phyloP scores from a whole-genome alignment of 108 stramenopile genomes.

The Cyclotella kingstonii region DNA sequence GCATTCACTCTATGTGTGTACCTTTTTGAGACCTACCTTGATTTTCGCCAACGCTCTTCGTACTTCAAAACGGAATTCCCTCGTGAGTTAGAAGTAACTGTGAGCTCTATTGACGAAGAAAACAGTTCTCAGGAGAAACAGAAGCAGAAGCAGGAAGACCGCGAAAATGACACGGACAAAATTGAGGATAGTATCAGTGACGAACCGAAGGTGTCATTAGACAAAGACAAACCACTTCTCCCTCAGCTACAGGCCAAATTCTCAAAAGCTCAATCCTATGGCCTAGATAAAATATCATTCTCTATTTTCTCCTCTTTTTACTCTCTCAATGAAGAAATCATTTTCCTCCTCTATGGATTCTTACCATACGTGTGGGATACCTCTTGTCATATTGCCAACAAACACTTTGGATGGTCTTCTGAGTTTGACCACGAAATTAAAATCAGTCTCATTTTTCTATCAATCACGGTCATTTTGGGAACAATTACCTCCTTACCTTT shows the following conservation, averaged over 20 bases:
- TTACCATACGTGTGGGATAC: slow-evolving; percentile 83
- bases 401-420: slow-evolving; percentile 53
- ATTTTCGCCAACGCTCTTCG: slow-evolving; percentile 65
- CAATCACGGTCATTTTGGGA: slow-evolving; percentile 65
- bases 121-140: background rate
- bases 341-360: slow-evolving; percentile 75
- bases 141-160: background rate
- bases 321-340: slow-evolving; percentile 61
- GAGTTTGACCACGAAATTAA: slow-evolving; percentile 75
- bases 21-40: slow-evolving; percentile 62
- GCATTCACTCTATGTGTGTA: slow-evolving; percentile 74
- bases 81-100: slow-evolving; percentile 56
- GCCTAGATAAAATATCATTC: slow-evolving; percentile 88
- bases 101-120: slow-evolving; percentile 69
- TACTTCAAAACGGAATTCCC: slow-evolving; percentile 76
- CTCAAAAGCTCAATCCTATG: slow-evolving; percentile 78
- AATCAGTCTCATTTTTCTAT: slow-evolving; percentile 80
- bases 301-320: slow-evolving; percentile 77
- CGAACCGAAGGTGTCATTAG: slow-evolving; percentile 26
- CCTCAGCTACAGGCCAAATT: slow-evolving; percentile 86
- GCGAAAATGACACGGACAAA: slow-evolving; percentile 17
- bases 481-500: slow-evolving; percentile 85
- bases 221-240: slow-evolving; percentile 59
- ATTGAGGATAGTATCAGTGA: slow-evolving; percentile 15
- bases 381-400: slow-evolving; percentile 35